A percentile compares a stretch with the other conserved stretches of the same genome.
phyloP scores from a whole-genome alignment of 2,329 filamentous ascomycete genomes.

The Diaporthe caulivora region DNA sequence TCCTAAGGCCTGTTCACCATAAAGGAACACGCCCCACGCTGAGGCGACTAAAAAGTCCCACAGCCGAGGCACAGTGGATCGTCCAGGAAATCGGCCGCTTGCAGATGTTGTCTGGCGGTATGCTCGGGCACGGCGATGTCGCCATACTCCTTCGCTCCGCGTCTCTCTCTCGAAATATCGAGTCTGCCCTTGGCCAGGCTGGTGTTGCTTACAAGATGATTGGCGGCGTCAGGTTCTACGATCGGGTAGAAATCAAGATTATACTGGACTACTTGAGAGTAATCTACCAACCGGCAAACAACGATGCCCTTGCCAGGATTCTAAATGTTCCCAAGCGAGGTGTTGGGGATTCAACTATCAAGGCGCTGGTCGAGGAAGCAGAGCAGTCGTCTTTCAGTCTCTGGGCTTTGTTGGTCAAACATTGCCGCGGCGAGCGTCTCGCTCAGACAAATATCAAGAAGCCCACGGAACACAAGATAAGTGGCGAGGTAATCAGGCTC shows the following conservation, averaged over 20 bases:
- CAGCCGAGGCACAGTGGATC: slow-evolving; percentile 88
- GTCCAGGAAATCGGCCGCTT: slow-evolving; percentile 83
- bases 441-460: slow-evolving; percentile 64
- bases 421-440: slow-evolving; percentile 62
- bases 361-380: slow-evolving; percentile 80
- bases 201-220: slow-evolving; percentile 94
- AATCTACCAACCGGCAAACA: slow-evolving; percentile 86
- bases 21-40: slow-evolving; percentile 85
- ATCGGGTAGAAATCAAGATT: slow-evolving; percentile 88
- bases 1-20: slow-evolving; percentile 82
- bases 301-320: slow-evolving; percentile 85
- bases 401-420: slow-evolving; percentile 77
- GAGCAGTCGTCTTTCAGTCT: slow-evolving; percentile 76
- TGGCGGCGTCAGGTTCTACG: slow-evolving; percentile 90
- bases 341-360: slow-evolving; percentile 84
- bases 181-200: slow-evolving; percentile 82
- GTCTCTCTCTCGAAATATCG: slow-evolving; percentile 85
- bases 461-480: slow-evolving; percentile 65
- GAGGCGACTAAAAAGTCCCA: slow-evolving; percentile 77
- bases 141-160: slow-evolving; percentile 90
- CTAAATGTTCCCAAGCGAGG: slow-evolving; percentile 87
- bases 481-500: slow-evolving; percentile 60
- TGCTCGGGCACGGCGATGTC: slow-evolving; percentile 82
- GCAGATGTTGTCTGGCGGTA: slow-evolving; percentile 76
- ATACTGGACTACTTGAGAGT: slow-evolving; percentile 90